Percentiles rank a stretch among this genome's conserved stretches.
Evolutionary conservation across 2,329 filamentous ascomycete species (phyloP).

Genomic region (Scleromitrula shiraiana): DNA sequence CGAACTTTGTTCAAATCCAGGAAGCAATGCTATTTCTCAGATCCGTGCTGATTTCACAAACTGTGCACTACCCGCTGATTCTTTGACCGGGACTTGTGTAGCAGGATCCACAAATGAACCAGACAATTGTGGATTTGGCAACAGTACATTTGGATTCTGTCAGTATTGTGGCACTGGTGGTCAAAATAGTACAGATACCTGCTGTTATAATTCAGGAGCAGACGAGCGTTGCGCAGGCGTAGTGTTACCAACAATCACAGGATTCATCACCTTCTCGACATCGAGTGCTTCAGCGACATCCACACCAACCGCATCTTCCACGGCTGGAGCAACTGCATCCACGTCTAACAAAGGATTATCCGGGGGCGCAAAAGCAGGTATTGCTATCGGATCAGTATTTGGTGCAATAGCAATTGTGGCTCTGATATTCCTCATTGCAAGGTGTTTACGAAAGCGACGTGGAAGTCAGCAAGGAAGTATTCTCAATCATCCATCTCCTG

Average conservation of each 20-base stretch:
- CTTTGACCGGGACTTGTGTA: constrained; percentile 71
- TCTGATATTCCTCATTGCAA: constrained; percentile 52
- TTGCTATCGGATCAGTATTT: constrained; percentile 72
- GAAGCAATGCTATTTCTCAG: constrained; percentile 58
- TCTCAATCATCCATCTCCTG: constrained; percentile 83
- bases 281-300: constrained; percentile 38
- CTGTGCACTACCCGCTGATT: constrained; percentile 74
- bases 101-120: constrained; percentile 72
- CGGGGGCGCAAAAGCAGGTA: constrained; percentile 84
- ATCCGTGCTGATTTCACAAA: constrained; percentile 90
- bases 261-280: constrained; percentile 56
- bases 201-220: constrained; percentile 78
- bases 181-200: constrained; percentile 88
- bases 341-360: constrained; percentile 46
- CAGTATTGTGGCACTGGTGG: constrained; percentile 78
- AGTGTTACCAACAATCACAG: constrained; percentile 66
- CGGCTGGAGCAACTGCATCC: constrained; percentile 6
- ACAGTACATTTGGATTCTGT: constrained; percentile 69
- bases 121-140: constrained; percentile 75
- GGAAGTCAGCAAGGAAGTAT: constrained; percentile 61
- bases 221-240: constrained; percentile 66
- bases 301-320: constrained; percentile 15
- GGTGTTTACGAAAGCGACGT: constrained; percentile 43
- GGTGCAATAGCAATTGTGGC: constrained; percentile 62
- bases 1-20: constrained; percentile 61